Conservation (phyloP, 176 grass and related monocot species). For the Saccharum officinarum region DNA sequence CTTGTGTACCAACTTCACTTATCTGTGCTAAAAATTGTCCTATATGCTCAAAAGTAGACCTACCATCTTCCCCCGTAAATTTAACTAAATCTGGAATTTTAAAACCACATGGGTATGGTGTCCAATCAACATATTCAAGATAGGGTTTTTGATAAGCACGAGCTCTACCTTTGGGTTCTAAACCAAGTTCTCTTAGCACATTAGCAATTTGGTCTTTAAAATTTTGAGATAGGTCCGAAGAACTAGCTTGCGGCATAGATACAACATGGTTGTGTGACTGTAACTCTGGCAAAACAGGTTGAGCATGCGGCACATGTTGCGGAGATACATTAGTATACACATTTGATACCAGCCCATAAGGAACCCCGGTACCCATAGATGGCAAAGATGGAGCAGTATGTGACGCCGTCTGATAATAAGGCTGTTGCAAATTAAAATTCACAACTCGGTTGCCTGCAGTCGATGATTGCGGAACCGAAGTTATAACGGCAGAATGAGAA, state of each 20-base stretch:
- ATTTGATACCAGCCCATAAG: neutral
- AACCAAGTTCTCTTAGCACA: too few relatives aligned
- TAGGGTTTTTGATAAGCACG: constrained; percentile 11
- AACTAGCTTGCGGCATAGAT: too few relatives aligned
- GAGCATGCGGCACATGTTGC: neutral
- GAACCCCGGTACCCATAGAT: neutral
- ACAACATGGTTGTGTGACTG: neutral
- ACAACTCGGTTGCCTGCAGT: neutral
- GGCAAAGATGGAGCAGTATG: neutral
- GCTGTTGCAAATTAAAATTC: neutral
- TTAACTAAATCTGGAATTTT: constrained; percentile 16
- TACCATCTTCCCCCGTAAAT: neutral
- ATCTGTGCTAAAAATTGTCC: neutral
- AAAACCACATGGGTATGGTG: constrained; percentile 9
- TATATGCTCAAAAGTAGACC: neutral
- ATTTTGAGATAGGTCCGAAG: too few relatives aligned
- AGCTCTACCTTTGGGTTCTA: too few relatives aligned
- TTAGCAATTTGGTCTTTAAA: too few relatives aligned
- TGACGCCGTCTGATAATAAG: neutral
- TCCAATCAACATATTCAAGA: neutral
- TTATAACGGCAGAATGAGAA: neutral
- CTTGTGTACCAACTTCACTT: neutral
- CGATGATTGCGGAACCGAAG: neutral
- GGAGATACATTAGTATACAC: neutral
- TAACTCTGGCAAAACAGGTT: neutral